Evolutionary conservation across 768 basidiomycete species (phyloP).

Genomic region (Lactarius hengduanensis): DNA sequence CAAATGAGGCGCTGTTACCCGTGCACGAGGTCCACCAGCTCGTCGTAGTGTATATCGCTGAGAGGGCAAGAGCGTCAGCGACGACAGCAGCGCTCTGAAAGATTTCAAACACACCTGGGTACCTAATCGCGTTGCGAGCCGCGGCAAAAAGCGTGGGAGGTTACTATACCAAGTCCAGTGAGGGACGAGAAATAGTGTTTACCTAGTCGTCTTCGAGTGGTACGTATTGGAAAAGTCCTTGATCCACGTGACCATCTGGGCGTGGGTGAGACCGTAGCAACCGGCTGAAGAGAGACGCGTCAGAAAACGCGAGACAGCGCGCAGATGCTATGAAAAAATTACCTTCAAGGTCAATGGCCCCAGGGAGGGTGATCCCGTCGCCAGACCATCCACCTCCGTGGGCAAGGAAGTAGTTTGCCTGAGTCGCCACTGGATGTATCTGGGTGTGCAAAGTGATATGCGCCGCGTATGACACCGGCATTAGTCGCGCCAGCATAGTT

Average conservation of each 20-base stretch:
- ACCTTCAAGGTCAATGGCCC: conserved; percentile 18
- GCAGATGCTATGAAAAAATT: no score
- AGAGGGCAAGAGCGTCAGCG: background rate
- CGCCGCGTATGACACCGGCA: conserved; percentile 56
- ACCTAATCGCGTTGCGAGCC: conserved; percentile 29
- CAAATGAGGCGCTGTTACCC: conserved; percentile 54
- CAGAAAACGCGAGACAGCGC: background rate
- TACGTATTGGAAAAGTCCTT: conserved; percentile 58
- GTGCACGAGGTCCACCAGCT: conserved; percentile 71
- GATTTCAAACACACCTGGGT: conserved; percentile 38
- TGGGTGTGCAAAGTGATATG: conserved; percentile 61
- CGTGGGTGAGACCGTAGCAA: conserved; percentile 53
- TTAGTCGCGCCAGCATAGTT: conserved; percentile 59
- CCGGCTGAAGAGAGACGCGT: conserved; percentile 39
- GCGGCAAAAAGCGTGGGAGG: conserved; percentile 31
- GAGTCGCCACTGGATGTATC: conserved; percentile 51
- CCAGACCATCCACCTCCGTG: conserved; percentile 33
- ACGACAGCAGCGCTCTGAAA: background rate
- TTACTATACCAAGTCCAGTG: background rate
- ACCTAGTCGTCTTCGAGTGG: conserved; percentile 47
- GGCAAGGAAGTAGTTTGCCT: conserved; percentile 58
- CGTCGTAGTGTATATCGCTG: conserved; percentile 62
- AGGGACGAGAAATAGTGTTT: conserved; percentile 19
- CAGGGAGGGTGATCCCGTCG: conserved; percentile 10
- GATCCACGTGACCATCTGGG: conserved; percentile 63